These are phyloP conservation scores for Primulina eburnea DNA, from an alignment of 257 asterid species.

Conservation along the genomic window DNA sequence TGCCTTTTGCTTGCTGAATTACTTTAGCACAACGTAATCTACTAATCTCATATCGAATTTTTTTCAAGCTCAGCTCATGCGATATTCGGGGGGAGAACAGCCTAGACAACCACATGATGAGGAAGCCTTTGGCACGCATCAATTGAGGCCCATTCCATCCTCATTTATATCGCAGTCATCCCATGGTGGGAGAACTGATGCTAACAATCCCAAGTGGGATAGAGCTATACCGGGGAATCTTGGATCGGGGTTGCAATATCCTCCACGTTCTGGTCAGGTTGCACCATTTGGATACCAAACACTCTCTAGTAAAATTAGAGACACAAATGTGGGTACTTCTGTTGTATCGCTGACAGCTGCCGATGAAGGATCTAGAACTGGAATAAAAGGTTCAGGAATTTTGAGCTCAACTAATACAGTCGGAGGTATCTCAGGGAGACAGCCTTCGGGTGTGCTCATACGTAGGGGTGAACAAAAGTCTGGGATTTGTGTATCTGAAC, in stretches of 20 bases:
- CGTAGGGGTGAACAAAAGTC: constrained; percentile 55
- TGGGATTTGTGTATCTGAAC: constrained; percentile 50
- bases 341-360: constrained; percentile 72
- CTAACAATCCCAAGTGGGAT: constrained; percentile 53
- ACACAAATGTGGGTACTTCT: constrained; percentile 54
- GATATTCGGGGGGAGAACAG: constrained; percentile 46
- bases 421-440: constrained; percentile 51
- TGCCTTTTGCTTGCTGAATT: constrained; percentile 4
- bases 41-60: constrained; percentile 32
- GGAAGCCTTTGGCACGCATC: constrained; percentile 54
- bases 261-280: constrained; percentile 65
- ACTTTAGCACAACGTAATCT: constrained; percentile 17
- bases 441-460: constrained; percentile 63
- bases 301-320: constrained; percentile 58
- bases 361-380: constrained; percentile 97
- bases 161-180: constrained; percentile 54
- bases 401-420: constrained; percentile 56
- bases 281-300: constrained; percentile 58
- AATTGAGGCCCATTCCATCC: constrained; percentile 51
- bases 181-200: constrained; percentile 48
- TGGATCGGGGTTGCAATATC: constrained; percentile 53
- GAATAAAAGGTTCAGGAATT: constrained; percentile 77
- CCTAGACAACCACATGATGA: constrained; percentile 39
- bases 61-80: constrained; percentile 69
- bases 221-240: constrained; percentile 44